Conservation (phyloP, 768 basidiomycete genomes). For the Macrolepiota fuliginosa region DNA sequence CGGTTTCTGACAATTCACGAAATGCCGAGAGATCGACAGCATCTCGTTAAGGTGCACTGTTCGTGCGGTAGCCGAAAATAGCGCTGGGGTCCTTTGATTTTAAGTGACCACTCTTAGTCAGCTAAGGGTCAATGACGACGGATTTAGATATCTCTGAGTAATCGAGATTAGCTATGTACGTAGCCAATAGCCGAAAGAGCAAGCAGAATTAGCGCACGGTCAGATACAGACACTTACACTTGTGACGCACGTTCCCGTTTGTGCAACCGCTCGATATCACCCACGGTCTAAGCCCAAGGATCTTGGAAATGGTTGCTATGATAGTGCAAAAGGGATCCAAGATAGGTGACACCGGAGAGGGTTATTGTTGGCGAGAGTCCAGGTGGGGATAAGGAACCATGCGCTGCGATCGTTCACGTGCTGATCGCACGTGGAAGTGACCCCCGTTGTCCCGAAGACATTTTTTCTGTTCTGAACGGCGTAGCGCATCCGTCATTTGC, state of each 20-base stretch:
- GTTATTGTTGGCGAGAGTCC: background rate
- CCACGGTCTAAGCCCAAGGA: background rate
- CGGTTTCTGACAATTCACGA: constrained; percentile 14
- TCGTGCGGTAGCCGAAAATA: constrained; percentile 8
- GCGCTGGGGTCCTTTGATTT: background rate
- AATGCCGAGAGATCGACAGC: constrained; percentile 14
- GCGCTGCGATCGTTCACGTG: constrained; percentile 3
- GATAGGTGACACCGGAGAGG: background rate
- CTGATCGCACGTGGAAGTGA: background rate
- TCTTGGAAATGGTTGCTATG: background rate
- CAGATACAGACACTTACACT: too few species aligned
- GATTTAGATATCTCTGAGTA: constrained; percentile 1
- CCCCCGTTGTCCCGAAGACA: background rate
- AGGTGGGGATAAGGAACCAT: background rate
- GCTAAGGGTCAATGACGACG: background rate
- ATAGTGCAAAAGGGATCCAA: background rate
- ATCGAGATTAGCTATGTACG: constrained; percentile 4
- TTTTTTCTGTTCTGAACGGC: background rate
- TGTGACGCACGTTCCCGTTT: background rate
- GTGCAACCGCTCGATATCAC: background rate
- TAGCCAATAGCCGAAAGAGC: too few species aligned
- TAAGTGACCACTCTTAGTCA: background rate
- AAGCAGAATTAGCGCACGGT: too few species aligned
- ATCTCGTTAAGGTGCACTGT: constrained; percentile 6
- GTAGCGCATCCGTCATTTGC: background rate